Evolutionary conservation across 2,329 filamentous ascomycete species (phyloP), one percentile per base, ranked within the genome.

Genomic region (Tothia fuscella): DNA sequence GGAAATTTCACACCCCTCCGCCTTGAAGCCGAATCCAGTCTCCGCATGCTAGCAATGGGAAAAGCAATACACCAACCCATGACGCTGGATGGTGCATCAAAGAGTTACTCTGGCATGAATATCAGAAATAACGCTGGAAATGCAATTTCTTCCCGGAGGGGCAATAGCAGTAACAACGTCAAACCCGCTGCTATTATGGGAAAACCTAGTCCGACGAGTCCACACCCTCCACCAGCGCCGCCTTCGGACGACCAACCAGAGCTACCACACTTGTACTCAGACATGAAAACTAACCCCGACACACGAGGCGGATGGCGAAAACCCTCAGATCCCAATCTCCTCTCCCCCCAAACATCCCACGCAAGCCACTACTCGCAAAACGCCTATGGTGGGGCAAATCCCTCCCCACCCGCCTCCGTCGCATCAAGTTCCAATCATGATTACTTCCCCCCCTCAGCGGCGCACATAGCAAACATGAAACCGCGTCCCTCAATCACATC

Each of bases 11-110:
- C 71, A 24, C 72, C 78, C 0, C 61, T 78, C 37, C 78, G 81
- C 48, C 66, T 71, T 45, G 72, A 87, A 49, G 60, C 80, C 31
- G 84, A 91, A 60, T 65, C 66, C 3, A 59, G 60, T 17, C 70
- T 88, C 45, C 64, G 62, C 21, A 70, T 76, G 42, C 67, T 93
- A 40, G 70, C 74, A 20, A 70, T 72, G 22, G 82, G 82, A 30
- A 87, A 81, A 56, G 73, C 76, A 3, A 64, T 79, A 13, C 71
- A 76, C 32, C 66, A 71, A 56, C 64, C 71, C 1, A 71, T 75
- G 67, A 60, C 57, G 30, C 52, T 70, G 32, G 64, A 60, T 10
- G 16, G 26, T 14, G 29, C 21, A 17, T 16, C 19, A 13, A 43
- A 35, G 20, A 41, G 26, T 14, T 37, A 37, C 25, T 37, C 33